phyloP scores from a whole-genome alignment of 495 filamentous ascomycete species.

The Hyaloscypha finlandica region DNA sequence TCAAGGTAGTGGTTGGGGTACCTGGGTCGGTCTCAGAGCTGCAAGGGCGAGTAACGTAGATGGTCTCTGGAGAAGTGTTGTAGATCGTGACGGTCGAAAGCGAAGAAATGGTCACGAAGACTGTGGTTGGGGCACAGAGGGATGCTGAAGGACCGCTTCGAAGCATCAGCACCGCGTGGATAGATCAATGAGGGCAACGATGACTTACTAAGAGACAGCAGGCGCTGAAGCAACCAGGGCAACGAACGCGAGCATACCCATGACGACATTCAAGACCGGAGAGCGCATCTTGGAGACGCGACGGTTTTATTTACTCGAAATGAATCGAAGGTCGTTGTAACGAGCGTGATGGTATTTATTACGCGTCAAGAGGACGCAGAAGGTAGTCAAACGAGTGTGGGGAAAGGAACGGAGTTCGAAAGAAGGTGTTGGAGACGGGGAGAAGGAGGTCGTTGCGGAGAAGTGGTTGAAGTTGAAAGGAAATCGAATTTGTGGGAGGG shows the following conservation, averaged over 20 bases:
- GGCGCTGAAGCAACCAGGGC: slow-evolving; percentile 17
- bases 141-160: background rate
- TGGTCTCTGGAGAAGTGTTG: slow-evolving; percentile 15
- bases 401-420: background rate
- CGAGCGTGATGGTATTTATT: slow-evolving; percentile 2
- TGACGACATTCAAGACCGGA: slow-evolving; percentile 7
- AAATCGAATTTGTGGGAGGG: background rate
- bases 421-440: background rate
- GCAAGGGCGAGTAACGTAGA: slow-evolving; percentile 15
- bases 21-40: background rate
- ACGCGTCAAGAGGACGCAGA: background rate
- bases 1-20: slow-evolving; percentile 15
- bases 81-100: slow-evolving; percentile 24
- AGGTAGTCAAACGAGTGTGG: slow-evolving; percentile 13
- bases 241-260: slow-evolving; percentile 19
- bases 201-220: slow-evolving; percentile 13
- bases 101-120: slow-evolving; percentile 22
- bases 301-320: slow-evolving; percentile 1
- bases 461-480: slow-evolving; percentile 4
- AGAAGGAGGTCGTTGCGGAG: background rate
- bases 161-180: background rate
- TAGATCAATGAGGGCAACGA: background rate
- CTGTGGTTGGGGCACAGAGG: slow-evolving; percentile 12
- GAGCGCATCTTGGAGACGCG: slow-evolving; percentile 25
- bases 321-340: background rate